A percentile compares a stretch with the other conserved stretches of the same genome.
Evolutionary conservation across 441 rosid species (phyloP).

Genomic region (Erodium moschatum): DNA sequence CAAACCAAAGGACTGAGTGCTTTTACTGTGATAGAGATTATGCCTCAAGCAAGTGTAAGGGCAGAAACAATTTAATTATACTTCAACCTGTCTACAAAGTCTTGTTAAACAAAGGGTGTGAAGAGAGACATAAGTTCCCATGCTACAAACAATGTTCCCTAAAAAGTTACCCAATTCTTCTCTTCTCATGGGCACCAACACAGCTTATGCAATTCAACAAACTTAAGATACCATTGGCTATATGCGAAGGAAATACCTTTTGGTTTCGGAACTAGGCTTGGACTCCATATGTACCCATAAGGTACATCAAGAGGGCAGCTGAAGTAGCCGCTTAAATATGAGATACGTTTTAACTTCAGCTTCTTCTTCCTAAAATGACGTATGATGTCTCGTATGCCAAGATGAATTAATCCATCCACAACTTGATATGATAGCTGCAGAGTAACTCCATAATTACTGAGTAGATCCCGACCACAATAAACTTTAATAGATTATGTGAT

Average conservation of each 20-base stretch:
- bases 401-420: constrained; percentile 39
- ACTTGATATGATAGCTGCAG: constrained; percentile 42
- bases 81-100: too few relatives aligned
- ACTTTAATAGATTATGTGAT: background rate
- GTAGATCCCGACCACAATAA: background rate
- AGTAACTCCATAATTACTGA: background rate
- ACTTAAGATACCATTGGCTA: background rate
- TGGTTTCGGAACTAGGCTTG: constrained; percentile 41
- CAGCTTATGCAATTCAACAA: too few relatives aligned
- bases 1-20: too few relatives aligned
- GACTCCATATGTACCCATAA: constrained; percentile 43
- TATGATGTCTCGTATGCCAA: constrained; percentile 42
- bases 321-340: constrained; percentile 34
- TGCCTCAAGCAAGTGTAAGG: too few relatives aligned
- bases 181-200: too few relatives aligned
- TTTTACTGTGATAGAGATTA: too few relatives aligned
- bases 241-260: constrained; percentile 25
- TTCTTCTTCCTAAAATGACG: constrained; percentile 37
- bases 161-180: too few relatives aligned
- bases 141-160: too few relatives aligned
- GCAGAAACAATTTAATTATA: too few relatives aligned
- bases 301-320: constrained; percentile 33
- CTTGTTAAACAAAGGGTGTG: too few relatives aligned
- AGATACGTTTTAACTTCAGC: constrained; percentile 31
- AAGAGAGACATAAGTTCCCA: too few relatives aligned